Evolutionary conservation across 2,329 filamentous ascomycete genomes (phyloP), one percentile per base, ranked within the genome.

Genomic region (Aspergillus fijiensis): DNA sequence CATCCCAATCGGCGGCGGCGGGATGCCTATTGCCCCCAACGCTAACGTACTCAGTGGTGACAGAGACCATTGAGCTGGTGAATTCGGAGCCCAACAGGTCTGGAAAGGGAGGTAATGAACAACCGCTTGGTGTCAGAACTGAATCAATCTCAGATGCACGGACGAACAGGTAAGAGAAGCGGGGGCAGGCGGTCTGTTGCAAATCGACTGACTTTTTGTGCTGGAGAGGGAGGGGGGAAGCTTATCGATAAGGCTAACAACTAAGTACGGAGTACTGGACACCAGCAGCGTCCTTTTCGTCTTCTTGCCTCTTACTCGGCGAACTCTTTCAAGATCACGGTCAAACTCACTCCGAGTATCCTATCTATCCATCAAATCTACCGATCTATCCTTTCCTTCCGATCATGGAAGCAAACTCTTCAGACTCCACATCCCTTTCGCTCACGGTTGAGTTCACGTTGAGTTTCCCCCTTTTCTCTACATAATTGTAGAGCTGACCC

Each of bases 11-110:
- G 29, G 94, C 93, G 29, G 92, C 90, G 16, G 89, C 88, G 19
- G 94, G 90, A 70, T 98, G 91, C 69, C 94, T 85, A 76, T 98
- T 99, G 51, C 92, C 94, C 62, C 95, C 95, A 63, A 89, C 87
- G 51, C 91, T 88, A 66, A 95, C 81, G 68, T 84, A 87, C 49
- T 82, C 80, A 21, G 76, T 71, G 57, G 70, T 68, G 39, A 77
- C 68, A 35, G 71, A 74, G 57, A 74, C 73, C 76, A 79, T 78
- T 67, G 64, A 67, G 67, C 57, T 63, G 29, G 33, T 54, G 31
- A 35, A 19, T 7, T 49, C 53, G 51, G 23, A 27, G 25, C 39
- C 25, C 45, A 21, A 49, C 19, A 10, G 31, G 27, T 25, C n/a
- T 21, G 11, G 5, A 19, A 14, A 29, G 10, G 23, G 23, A 27